A percentile compares a stretch with the other conserved stretches of the same genome.
Conservation (phyloP, 2,329 filamentous ascomycete species). For the Akanthomyces lecanii region DNA sequence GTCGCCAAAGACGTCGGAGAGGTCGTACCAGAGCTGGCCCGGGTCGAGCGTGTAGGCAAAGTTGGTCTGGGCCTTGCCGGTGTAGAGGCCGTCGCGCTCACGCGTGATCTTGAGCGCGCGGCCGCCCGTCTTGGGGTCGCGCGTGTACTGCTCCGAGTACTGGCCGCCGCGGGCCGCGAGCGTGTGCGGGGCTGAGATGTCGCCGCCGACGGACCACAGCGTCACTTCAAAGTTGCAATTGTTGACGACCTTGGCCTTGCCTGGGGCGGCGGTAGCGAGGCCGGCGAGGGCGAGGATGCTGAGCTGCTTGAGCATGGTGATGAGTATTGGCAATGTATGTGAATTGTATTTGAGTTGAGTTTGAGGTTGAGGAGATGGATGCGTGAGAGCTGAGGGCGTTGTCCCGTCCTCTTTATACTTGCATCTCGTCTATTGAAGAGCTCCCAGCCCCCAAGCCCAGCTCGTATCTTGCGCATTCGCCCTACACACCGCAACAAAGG, state of each 20-base stretch:
- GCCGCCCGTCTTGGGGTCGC: conserved; percentile 36
- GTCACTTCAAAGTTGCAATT: conserved; percentile 33
- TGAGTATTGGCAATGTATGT: neutral
- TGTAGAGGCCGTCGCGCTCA: conserved; percentile 34
- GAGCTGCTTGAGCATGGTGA: conserved; percentile 1
- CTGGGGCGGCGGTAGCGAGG: neutral
- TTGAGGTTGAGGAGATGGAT: neutral
- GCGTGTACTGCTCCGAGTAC: conserved; percentile 32
- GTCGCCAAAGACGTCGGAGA: conserved; percentile 39
- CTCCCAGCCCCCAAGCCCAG: neutral
- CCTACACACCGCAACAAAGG: neutral
- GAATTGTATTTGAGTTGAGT: neutral
- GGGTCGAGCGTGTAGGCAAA: conserved; percentile 37
- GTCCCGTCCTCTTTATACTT: neutral
- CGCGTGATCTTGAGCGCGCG: conserved; percentile 36
- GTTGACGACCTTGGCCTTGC: conserved; percentile 34
- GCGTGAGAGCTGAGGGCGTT: neutral
- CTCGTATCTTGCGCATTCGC: neutral
- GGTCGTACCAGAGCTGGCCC: conserved; percentile 35
- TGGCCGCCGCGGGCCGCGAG: conserved; percentile 23
- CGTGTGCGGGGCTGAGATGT: conserved; percentile 25
- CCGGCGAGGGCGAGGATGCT: neutral
- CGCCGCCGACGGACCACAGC: conserved; percentile 36
- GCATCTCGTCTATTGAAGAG: neutral
- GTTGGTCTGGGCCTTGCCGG: conserved; percentile 36